Base-by-base conservation (phyloP, 768 basidiomycete genomes). In the Dioszegia crocea region DNA sequence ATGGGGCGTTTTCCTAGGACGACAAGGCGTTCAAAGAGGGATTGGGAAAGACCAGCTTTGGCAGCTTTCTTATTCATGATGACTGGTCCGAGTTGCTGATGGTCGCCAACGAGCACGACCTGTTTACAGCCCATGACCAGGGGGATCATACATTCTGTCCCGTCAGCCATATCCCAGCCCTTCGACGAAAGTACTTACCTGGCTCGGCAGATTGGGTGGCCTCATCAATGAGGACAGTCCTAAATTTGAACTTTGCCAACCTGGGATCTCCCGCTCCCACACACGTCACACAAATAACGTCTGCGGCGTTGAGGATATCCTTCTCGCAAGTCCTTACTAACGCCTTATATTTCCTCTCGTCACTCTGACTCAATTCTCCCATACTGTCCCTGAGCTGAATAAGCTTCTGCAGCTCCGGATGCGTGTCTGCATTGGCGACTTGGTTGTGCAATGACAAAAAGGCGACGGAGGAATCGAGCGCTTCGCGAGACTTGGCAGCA, bases 31-130 rank as follows among this genome's bases (percentile, higher is more conserved):
- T 99, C 96, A 68, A 99, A 99, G 19, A 99, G 85, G 0, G 96
- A 99, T 73, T 98, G 96, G 0, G 93, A 97, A 38, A 99, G 83
- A 19, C 96, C 96, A 4, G 96, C 96, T n/a, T 92, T 89, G 1
- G 96, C 94, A 0, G 96, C 96, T 74, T 99, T 98, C 84, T 99
- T 99, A 84, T 98, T 99, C 96, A 99, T 98, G 76, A 99, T 97
- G 70, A 98, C 96, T 6, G 96, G 96, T 0, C 96, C 96, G 49
- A 98, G 86, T 82, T 98, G 96, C 81, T 88, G 75, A 76, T 96
- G 89, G 79, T 97, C 94, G 53, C 96, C 96, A 55, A 99, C 96
- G 39, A 99, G 84, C 26, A 99, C 96, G 56, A 91, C 91, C 72
- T 99, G 96, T 78, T 98, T 98, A 76, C 93, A 98, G 14, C 96